Percentiles rank a stretch among this genome's conserved stretches.
These are phyloP conservation scores for Paraphysoderma sedebokerense DNA, from an alignment of 371 early-diverging fungal genomes.

Conservation along the genomic window DNA sequence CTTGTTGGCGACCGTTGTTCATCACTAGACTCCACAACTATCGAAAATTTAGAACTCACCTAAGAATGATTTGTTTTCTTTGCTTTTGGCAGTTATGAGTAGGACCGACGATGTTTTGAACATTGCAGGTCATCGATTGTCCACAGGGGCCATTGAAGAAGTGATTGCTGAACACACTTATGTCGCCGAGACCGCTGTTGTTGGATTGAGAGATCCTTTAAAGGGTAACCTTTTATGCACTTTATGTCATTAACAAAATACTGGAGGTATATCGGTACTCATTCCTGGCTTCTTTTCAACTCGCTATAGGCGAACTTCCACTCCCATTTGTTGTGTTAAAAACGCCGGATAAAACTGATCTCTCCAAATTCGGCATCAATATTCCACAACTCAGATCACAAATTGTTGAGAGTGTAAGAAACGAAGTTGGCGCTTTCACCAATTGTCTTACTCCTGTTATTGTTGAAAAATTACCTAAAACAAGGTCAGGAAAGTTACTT, in stretches of 20 bases:
- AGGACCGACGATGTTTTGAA: constrained; percentile 90
- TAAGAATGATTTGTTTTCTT: too few relatives aligned
- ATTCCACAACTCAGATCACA: constrained; percentile 18
- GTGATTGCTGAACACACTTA: constrained; percentile 42
- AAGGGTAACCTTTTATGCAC: constrained; percentile 49
- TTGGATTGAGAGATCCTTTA: constrained; percentile 39
- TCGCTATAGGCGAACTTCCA: neutral
- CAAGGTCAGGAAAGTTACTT: constrained; percentile 80
- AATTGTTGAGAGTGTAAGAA: constrained; percentile 27
- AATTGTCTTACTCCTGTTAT: constrained; percentile 41
- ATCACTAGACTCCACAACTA: too few relatives aligned
- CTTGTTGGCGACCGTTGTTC: too few relatives aligned
- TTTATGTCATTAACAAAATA: constrained; percentile 30
- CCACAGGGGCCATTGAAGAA: constrained; percentile 82
- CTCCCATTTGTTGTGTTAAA: neutral
- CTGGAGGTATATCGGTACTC: constrained; percentile 2
- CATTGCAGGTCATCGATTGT: constrained; percentile 81
- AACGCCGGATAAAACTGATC: neutral
- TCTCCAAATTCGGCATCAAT: neutral
- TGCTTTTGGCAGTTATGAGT: too few relatives aligned
- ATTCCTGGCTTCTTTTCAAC: neutral
- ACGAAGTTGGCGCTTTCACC: constrained; percentile 58
- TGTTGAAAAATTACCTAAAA: constrained; percentile 72
- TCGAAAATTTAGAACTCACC: too few relatives aligned
- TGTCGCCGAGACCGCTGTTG: constrained; percentile 64